These are phyloP conservation scores for Myxozyma melibiosi DNA, from an alignment of 805 yeast genomes.

Conservation along the genomic window DNA sequence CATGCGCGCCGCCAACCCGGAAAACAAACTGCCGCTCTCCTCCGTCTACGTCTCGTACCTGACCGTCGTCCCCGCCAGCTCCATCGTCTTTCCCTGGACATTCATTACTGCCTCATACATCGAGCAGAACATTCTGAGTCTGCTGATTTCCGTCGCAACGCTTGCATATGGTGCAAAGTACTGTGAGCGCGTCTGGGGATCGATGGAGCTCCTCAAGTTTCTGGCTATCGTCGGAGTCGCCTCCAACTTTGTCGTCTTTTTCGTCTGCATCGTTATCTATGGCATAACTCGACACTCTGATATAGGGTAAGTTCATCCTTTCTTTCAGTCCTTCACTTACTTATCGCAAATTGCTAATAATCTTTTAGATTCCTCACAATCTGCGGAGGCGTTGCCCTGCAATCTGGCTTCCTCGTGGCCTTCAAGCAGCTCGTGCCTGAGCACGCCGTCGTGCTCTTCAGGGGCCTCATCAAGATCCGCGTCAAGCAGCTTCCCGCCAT, in stretches of 20 bases:
- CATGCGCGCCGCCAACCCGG: conserved; percentile 20
- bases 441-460: conserved; percentile 55
- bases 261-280: conserved; percentile 32
- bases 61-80: conserved; percentile 52
- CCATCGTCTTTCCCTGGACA: conserved; percentile 39
- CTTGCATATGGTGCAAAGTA: conserved; percentile 60
- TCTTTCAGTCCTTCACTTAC: not conserved
- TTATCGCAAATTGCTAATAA: conserved; percentile 10
- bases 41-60: conserved; percentile 53
- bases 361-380: conserved; percentile 48
- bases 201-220: conserved; percentile 55
- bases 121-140: conserved; percentile 31
- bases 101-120: conserved; percentile 32
- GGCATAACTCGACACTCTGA: not conserved
- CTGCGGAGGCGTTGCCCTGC: conserved; percentile 57
- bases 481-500: conserved; percentile 48
- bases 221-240: conserved; percentile 45
- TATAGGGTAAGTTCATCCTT: conserved; percentile 3
- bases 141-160: conserved; percentile 45
- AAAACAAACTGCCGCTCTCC: conserved; percentile 47
- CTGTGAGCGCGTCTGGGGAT: conserved; percentile 68
- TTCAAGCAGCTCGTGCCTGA: conserved; percentile 68
- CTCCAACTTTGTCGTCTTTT: conserved; percentile 45
- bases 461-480: conserved; percentile 49
- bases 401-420: conserved; percentile 62